phyloP scores from a whole-genome alignment of 2,329 filamentous ascomycete genomes.

The Keithomyces neogunnii region DNA sequence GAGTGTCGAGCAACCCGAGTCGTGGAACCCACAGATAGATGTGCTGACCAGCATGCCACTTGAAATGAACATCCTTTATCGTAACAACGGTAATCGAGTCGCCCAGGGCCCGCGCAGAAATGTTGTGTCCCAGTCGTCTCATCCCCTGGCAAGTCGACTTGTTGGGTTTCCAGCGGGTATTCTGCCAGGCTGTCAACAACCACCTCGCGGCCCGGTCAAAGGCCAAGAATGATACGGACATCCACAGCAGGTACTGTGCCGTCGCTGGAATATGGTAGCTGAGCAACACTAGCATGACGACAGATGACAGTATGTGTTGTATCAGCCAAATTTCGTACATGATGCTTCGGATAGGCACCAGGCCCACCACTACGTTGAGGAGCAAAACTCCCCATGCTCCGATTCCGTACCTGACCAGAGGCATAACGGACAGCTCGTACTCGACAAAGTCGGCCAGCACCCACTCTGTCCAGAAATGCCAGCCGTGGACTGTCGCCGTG shows the following conservation, averaged over 20 bases:
- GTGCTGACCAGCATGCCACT: slow-evolving; percentile 52
- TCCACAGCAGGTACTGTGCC: slow-evolving; percentile 56
- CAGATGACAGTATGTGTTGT: slow-evolving; percentile 56
- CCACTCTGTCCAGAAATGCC: slow-evolving; percentile 61
- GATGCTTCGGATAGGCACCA: slow-evolving; percentile 56
- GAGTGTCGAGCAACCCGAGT: slow-evolving; percentile 45
- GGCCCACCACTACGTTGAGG: slow-evolving; percentile 56
- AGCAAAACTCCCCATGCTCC: slow-evolving; percentile 57
- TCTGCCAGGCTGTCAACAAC: slow-evolving; percentile 41
- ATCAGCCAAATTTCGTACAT: slow-evolving; percentile 62
- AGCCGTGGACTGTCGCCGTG: slow-evolving; percentile 60
- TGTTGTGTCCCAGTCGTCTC: slow-evolving; percentile 42
- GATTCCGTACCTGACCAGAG: slow-evolving; percentile 58
- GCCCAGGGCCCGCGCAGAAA: slow-evolving; percentile 39
- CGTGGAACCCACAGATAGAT: slow-evolving; percentile 52
- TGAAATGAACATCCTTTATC: slow-evolving; percentile 50
- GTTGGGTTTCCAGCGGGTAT: slow-evolving; percentile 34
- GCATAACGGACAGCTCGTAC: slow-evolving; percentile 51
- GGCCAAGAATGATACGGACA: slow-evolving; percentile 52
- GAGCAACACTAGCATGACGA: slow-evolving; percentile 53
- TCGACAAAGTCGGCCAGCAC: slow-evolving; percentile 49
- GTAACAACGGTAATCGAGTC: slow-evolving; percentile 47
- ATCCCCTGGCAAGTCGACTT: slow-evolving; percentile 36
- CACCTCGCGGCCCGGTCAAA: slow-evolving; percentile 52
- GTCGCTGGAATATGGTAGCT: slow-evolving; percentile 54